Conservation (phyloP, 2,329 filamentous ascomycete genomes). For the Botrytis paeoniae region DNA sequence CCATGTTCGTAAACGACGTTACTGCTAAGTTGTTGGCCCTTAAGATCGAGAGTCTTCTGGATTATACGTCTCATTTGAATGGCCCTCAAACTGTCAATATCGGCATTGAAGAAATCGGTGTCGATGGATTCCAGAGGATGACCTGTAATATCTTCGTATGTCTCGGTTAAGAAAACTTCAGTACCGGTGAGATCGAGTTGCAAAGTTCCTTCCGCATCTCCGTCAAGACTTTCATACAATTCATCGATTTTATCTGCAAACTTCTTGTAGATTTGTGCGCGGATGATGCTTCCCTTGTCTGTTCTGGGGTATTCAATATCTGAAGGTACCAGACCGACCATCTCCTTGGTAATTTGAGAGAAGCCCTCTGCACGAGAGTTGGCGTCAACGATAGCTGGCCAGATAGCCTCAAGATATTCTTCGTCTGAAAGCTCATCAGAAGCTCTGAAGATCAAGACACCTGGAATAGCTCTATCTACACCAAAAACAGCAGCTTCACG, state of each 20-base stretch:
- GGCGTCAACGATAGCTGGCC: slow-evolving; percentile 50
- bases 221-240: slow-evolving; percentile 38
- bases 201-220: slow-evolving; percentile 25
- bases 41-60: slow-evolving; percentile 49
- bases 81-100: slow-evolving; percentile 58
- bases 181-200: slow-evolving; percentile 35
- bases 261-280: slow-evolving; percentile 47
- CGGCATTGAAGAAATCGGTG: slow-evolving; percentile 57
- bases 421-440: slow-evolving; percentile 42
- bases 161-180: slow-evolving; percentile 33
- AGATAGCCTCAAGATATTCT: slow-evolving; percentile 48
- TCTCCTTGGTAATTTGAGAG: slow-evolving; percentile 50
- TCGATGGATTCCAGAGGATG: slow-evolving; percentile 35
- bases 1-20: slow-evolving; percentile 60
- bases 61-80: slow-evolving; percentile 54
- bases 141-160: slow-evolving; percentile 23
- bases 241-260: slow-evolving; percentile 46
- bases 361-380: slow-evolving; percentile 52
- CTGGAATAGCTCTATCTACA: slow-evolving; percentile 49
- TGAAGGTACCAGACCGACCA: slow-evolving; percentile 49
- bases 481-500: slow-evolving; percentile 58
- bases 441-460: slow-evolving; percentile 51
- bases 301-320: slow-evolving; percentile 46
- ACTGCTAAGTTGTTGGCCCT: slow-evolving; percentile 46
- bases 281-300: slow-evolving; percentile 54